Base-by-base conservation (phyloP, 192 early-diverging fungal species). In the Podila clonocystis region DNA sequence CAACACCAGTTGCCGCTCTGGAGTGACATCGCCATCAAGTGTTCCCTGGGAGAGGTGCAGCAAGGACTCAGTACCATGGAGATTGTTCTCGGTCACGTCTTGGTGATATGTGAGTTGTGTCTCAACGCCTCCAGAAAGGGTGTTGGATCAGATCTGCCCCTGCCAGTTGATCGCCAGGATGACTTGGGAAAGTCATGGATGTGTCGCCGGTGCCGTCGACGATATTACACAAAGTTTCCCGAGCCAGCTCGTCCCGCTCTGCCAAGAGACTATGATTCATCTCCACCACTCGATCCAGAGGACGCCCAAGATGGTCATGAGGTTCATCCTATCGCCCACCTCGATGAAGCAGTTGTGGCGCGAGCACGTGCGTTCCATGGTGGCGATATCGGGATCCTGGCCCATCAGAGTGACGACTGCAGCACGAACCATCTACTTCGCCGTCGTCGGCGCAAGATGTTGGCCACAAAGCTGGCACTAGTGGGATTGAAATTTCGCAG, bases 101-200 rank as follows among this genome's bases (percentile, higher is more conserved):
- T 62, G 5, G 26, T 70, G 26, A 61, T 70, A 15, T 70, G 68
- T 50, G 68, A 70, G 20, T 4, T 70, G 2, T 70, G 68, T 49
- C 30, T 70, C 28, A 17, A 11, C 29, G 20, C 38, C 28, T 36
- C 67, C 5, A 61, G 29, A 17, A 36, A 41, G 38, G 57, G 68
- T n/a, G 58, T 59, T 11, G 68, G 68, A 19, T 70, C 68, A 4
- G 45, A 58, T 15, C 22, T 70, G 22, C 68, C 68, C 22, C 26
- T 70, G 29, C 68, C 68, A 7, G 59, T 70, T 9, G 26, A 45
- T 8, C 34, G 68, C 28, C 12, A 60, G 8, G 68, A 70, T 50
- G 41, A 26, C 5, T 17, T 70, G 19, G 68, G 68, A 9, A 22
- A 29, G 19, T 22, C 45, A 3, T 70, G 68, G 68, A 70, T 70